These are phyloP conservation scores for Termitomyces sp. DNA, from an alignment of 1,284 basidiomycete genomes.

Conservation along the genomic window DNA sequence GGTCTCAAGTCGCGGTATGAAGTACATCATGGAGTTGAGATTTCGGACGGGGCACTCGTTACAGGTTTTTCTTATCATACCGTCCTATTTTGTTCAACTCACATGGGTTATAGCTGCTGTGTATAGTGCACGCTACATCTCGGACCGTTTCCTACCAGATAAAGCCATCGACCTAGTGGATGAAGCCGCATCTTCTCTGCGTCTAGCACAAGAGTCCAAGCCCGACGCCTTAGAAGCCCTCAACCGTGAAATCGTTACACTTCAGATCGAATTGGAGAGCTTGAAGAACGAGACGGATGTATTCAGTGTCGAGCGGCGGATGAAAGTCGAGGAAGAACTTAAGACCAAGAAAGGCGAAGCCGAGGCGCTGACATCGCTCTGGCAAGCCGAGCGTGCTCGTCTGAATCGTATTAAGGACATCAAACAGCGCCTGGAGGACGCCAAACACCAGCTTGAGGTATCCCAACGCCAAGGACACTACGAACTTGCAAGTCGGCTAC, in stretches of 20 bases:
- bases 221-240: conserved; percentile 83
- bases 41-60: conserved; percentile 83
- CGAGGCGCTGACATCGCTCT: conserved; percentile 57
- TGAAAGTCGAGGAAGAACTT: conserved; percentile 64
- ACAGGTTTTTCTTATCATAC: conserved; percentile 44
- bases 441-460: conserved; percentile 82
- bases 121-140: conserved; percentile 78
- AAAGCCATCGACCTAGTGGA: conserved; percentile 90
- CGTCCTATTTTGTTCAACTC: background rate
- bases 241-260: conserved; percentile 79
- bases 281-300: conserved; percentile 86
- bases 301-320: conserved; percentile 70
- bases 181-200: conserved; percentile 84
- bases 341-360: conserved; percentile 59
- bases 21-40: conserved; percentile 88
- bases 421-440: conserved; percentile 79
- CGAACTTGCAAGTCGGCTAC: conserved; percentile 75
- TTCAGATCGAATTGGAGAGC: conserved; percentile 88
- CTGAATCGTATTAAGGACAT: conserved; percentile 75
- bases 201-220: conserved; percentile 87
- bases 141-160: conserved; percentile 84
- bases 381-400: conserved; percentile 76
- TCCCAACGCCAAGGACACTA: conserved; percentile 84
- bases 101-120: conserved; percentile 55
- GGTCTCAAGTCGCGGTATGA: conserved; percentile 85